phyloP scores from a whole-genome alignment of 1,284 basidiomycete genomes.

The Ustilago nuda region DNA sequence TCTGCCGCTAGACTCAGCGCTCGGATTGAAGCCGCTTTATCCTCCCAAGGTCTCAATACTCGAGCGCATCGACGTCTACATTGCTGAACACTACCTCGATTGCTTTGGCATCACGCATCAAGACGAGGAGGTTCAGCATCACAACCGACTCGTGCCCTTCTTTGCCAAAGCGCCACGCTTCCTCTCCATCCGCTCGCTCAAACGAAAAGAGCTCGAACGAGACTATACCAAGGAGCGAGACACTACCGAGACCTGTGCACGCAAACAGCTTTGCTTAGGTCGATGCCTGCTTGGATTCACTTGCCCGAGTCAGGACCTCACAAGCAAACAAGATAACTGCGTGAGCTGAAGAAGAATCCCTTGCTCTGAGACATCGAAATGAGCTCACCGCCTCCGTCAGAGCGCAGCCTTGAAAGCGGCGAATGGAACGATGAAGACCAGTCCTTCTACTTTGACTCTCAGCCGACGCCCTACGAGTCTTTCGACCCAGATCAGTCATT shows the following conservation, averaged over 20 bases:
- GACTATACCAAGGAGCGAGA: constrained; percentile 31
- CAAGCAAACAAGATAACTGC: too few species aligned
- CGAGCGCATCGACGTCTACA: constrained; percentile 24
- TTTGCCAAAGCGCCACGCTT: constrained; percentile 43
- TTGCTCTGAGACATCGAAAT: not conserved
- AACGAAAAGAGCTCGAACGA: constrained; percentile 42
- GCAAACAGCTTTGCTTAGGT: constrained; percentile 32
- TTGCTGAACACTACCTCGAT: constrained; percentile 33
- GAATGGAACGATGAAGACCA: constrained; percentile 33
- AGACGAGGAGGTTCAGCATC: constrained; percentile 30
- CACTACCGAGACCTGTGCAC: constrained; percentile 35
- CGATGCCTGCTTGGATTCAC: constrained; percentile 34
- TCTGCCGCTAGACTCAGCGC: constrained; percentile 13
- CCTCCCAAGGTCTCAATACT: constrained; percentile 3
- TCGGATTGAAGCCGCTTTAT: constrained; percentile 14
- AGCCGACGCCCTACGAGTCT: constrained; percentile 27
- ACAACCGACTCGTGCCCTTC: constrained; percentile 28
- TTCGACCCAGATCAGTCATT: constrained; percentile 46
- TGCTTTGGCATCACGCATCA: constrained; percentile 34
- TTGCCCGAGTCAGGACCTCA: constrained; percentile 29
- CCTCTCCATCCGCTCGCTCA: constrained; percentile 44
- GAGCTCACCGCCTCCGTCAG: constrained; percentile 20
- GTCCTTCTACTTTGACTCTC: constrained; percentile 31
- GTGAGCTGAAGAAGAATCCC: not conserved
- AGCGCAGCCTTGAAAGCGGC: constrained; percentile 29